A percentile compares a stretch with the other conserved stretches of the same genome.
Evolutionary conservation across 768 basidiomycete genomes (phyloP).

Genomic region (Termitomyces sp.): DNA sequence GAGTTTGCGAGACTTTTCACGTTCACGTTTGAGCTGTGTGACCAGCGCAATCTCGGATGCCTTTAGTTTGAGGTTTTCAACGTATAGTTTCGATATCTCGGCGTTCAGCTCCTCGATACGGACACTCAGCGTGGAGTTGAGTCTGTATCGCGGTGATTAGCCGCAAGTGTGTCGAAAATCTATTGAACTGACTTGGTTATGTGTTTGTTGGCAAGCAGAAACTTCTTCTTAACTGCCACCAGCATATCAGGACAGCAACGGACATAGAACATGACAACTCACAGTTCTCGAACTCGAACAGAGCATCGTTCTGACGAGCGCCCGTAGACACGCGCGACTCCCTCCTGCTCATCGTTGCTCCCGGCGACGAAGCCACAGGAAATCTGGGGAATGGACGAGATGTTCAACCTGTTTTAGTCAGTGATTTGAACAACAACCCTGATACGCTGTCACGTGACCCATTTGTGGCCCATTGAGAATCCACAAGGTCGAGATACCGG

Average conservation of each 20-base stretch:
- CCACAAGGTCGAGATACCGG: slow-evolving; percentile 2
- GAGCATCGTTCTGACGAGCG: slow-evolving; percentile 69
- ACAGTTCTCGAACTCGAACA: slow-evolving; percentile 86
- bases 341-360: slow-evolving; percentile 48
- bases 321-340: slow-evolving; percentile 62
- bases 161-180: neutral
- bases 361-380: slow-evolving; percentile 20
- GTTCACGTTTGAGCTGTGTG: slow-evolving; percentile 75
- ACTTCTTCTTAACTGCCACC: slow-evolving; percentile 86
- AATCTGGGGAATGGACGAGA: slow-evolving; percentile 11
- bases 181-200: slow-evolving; percentile 70
- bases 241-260: slow-evolving; percentile 19
- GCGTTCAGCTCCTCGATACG: slow-evolving; percentile 82
- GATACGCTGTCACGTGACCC: slow-evolving; percentile 21
- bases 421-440: slow-evolving; percentile 7
- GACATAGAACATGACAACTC: slow-evolving; percentile 26
- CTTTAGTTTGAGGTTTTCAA: slow-evolving; percentile 78
- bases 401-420: slow-evolving; percentile 13
- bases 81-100: slow-evolving; percentile 76
- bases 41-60: slow-evolving; percentile 75
- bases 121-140: slow-evolving; percentile 81
- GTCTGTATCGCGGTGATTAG: slow-evolving; percentile 33
- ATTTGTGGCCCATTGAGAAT: slow-evolving; percentile 7
- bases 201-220: slow-evolving; percentile 85
- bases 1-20: slow-evolving; percentile 68